These are phyloP conservation scores for Thermothielavioides terrestris DNA, from an alignment of 495 filamentous ascomycete genomes.

Conservation along the genomic window DNA sequence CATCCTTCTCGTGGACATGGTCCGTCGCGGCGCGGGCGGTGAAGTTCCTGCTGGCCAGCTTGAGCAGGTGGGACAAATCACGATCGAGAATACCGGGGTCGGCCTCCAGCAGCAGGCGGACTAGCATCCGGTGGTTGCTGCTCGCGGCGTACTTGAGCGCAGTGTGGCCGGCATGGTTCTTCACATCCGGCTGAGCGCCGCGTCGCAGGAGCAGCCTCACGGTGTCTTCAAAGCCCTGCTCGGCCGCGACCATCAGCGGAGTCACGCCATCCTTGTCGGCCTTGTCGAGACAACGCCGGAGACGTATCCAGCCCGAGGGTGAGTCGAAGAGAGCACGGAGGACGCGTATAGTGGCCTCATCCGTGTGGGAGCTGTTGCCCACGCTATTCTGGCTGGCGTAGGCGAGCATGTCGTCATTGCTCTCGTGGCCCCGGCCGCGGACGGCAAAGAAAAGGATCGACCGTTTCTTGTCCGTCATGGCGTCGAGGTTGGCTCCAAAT, in stretches of 20 bases:
- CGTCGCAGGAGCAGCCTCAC: conserved; percentile 5
- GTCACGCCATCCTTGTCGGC: conserved; percentile 12
- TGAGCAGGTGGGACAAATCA: conserved; percentile 8
- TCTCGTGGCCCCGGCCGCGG: not conserved
- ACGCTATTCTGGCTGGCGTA: not conserved
- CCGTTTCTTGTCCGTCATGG: conserved; percentile 7
- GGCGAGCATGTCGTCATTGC: not conserved
- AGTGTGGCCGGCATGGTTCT: conserved; percentile 11
- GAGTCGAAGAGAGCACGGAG: conserved; percentile 9
- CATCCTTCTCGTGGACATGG: not conserved
- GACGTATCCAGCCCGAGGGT: not conserved
- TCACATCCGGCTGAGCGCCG: conserved; percentile 3
- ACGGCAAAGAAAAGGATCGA: conserved; percentile 17
- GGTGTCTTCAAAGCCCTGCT: conserved; percentile 3
- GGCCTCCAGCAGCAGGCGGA: conserved; percentile 11
- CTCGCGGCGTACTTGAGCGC: conserved; percentile 15
- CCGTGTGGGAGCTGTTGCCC: not conserved
- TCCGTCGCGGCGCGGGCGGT: not conserved
- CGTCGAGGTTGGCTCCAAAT: conserved; percentile 10
- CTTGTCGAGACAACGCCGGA: not conserved
- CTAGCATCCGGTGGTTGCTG: not conserved
- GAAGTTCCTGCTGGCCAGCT: conserved; percentile 14
- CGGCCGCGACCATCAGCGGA: conserved; percentile 18
- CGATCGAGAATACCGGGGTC: conserved; percentile 1
- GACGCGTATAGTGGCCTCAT: conserved; percentile 3